Conservation (phyloP, 1,139 yeast genomes). For the Saccharomycopsis hybrid region DNA sequence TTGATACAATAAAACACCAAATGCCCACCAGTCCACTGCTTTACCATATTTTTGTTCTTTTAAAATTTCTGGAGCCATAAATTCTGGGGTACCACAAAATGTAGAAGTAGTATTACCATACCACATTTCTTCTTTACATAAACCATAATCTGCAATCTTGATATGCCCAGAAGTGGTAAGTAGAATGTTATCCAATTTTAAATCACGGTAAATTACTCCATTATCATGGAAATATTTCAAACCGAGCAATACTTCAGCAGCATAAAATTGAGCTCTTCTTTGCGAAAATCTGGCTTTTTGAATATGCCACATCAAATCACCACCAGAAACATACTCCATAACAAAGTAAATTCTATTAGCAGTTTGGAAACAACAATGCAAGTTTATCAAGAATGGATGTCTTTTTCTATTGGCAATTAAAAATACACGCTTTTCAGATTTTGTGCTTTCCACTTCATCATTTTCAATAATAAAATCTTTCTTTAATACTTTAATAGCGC, state of each 20-base stretch:
- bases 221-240: slow-evolving; percentile 90
- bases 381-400: slow-evolving; percentile 87
- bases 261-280: slow-evolving; percentile 91
- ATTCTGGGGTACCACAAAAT: slow-evolving; percentile 98
- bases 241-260: slow-evolving; percentile 90
- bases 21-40: slow-evolving; percentile 99
- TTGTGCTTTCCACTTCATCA: slow-evolving; percentile 92
- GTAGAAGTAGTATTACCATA: slow-evolving; percentile 86
- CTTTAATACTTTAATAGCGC: slow-evolving; percentile 93
- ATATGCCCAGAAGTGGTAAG: slow-evolving; percentile 91
- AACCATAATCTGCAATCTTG: slow-evolving; percentile 93
- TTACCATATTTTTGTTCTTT: slow-evolving; percentile 79
- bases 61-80: slow-evolving; percentile 97
- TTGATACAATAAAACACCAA: slow-evolving; percentile 92
- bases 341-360: slow-evolving; percentile 96
- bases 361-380: slow-evolving; percentile 95
- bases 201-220: slow-evolving; percentile 93
- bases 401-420: slow-evolving; percentile 81
- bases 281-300: slow-evolving; percentile 87
- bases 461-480: slow-evolving; percentile 92
- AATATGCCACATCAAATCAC: slow-evolving; percentile 99
- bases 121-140: slow-evolving; percentile 96
- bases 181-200: slow-evolving; percentile 89
- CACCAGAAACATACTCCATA: slow-evolving; percentile 96
- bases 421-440: slow-evolving; percentile 89